phyloP scores from a whole-genome alignment of 345 rosid genomes.

The Bretschneidera sinensis region DNA sequence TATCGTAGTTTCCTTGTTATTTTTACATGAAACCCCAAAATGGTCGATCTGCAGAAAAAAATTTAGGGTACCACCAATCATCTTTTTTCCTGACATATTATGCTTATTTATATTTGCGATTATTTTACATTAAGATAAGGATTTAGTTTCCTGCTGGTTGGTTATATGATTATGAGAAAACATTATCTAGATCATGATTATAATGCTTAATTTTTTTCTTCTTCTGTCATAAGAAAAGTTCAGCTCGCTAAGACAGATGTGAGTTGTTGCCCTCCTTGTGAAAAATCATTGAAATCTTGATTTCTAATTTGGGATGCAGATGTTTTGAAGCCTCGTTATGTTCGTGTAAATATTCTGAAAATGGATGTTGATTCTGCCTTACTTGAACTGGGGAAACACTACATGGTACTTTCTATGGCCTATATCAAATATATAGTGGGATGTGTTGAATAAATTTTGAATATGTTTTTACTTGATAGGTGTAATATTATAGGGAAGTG shows the following conservation, averaged over 20 bases:
- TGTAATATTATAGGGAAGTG: not conserved
- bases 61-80: too few species aligned
- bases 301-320: slow-evolving; percentile 39
- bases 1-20: too few species aligned
- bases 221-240: not conserved
- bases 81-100: too few species aligned
- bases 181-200: too few species aligned
- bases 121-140: too few species aligned
- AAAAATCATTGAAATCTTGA: not conserved
- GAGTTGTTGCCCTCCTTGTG: not conserved
- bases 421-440: slow-evolving; percentile 7
- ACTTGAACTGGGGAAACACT: slow-evolving; percentile 51
- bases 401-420: slow-evolving; percentile 38
- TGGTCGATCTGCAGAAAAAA: too few species aligned
- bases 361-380: slow-evolving; percentile 61
- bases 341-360: slow-evolving; percentile 85
- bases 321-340: slow-evolving; percentile 61
- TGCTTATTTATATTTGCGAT: too few species aligned
- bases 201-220: too few species aligned
- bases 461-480: not conserved
- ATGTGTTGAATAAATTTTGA: slow-evolving; percentile 9
- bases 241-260: too few species aligned
- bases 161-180: too few species aligned
- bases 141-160: too few species aligned
- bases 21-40: too few species aligned